Base-by-base conservation (phyloP, 164 flowering plant species). In the Houttuynia cordata region DNA sequence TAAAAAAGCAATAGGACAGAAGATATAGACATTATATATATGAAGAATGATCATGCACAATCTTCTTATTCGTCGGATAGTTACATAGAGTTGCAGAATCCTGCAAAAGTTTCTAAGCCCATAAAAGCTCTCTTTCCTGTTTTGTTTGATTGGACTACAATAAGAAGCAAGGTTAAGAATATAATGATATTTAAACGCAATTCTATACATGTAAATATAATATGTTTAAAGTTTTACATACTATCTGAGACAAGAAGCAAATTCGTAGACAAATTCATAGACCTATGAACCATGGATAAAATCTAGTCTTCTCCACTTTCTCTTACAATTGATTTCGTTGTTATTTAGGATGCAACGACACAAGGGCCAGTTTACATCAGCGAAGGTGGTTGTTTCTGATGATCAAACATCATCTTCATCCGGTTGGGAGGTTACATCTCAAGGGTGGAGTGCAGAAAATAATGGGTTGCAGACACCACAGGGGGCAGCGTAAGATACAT, bases 291-390 rank as follows among this genome's bases (percentile, higher is more conserved):
- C 37, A 30, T 30, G 37, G 6, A 30, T 30, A 30, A 30, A 30
- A 30, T 30, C 37, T 30, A 30, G 37, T 2, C 37, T 6, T 6
- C 37, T 30, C 37, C 37, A 30, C 37, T 30, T 30, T 30, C 37
- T 30, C 6, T 30, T 30, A 30, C 6, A 17, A 12, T 19, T 37
- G 7, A 34, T 34, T 10, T 25, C 17, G 0, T 13, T 42, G 8
- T 54, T 54, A n/a, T 62, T 25, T 24, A 62, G 65, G 59, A 62
- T 62, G 65, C 65, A 62, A 9, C 65, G 65, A n/a, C 24, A 54
- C 40, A 62, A 62, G 40, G 65, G 65, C 40, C 65, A 62, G 34
- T 62, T 62, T 25, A 54, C 65, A 54, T 62, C 71, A 21, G 53
- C 65, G 8, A 62, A 55, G 58, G 14, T 59, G 39, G n/a, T 39